Evolutionary conservation across 2,329 filamentous ascomycete genomes (phyloP), one percentile per base, ranked within the genome.

Genomic region (Davidsoniella eucalypti): DNA sequence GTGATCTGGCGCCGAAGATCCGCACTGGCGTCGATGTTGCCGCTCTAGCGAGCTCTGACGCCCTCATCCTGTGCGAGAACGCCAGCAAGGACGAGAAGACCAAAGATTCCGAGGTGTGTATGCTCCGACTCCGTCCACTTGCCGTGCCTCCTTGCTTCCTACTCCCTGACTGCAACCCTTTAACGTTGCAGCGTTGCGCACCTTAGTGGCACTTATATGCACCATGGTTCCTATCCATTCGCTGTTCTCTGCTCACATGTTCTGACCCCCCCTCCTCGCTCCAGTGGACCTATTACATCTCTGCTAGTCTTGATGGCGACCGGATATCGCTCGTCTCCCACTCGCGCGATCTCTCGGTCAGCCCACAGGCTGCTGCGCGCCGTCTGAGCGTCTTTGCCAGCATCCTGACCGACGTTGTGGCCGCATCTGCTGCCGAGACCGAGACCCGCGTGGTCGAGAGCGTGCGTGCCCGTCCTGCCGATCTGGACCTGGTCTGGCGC

Each of bases 401-500:
- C 29, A 55, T 58, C 18, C 49, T 58, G 16, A 41, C 44, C 10
- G 52, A 51, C 8, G 55, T 56, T 25, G 43, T 58, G 26, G 40
- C 56, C 10, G 23, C 45, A 17, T 18, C 23, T 16, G 29, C 44
- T n/a, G 23, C 49, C 12, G 37, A 25, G 2, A 29, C 36, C 4
- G 29, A 33, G 29, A 52, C 50, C 9, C 40, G 39, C 2, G 36
- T 54, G 14, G 44, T 54, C 23, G 8, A 39, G 25, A 44, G 44
- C 16, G 46, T 54, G 25, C 52, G 52, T 21, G 52, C 52, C 2
- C 49, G 41, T 14, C 29, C 52, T 12, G 59, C 63, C 21, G 66
- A 72, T 52, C 57, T 71, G 16, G 60, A 66, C 12, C 66, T 68
- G 53, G 58, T 74, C 45, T 71, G 69, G 67, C 54, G 55, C 17